A percentile compares a stretch with the other conserved stretches of the same genome.
Evolutionary conservation across 495 filamentous ascomycete genomes (phyloP).

Genomic region (Aspergillus biplanus): DNA sequence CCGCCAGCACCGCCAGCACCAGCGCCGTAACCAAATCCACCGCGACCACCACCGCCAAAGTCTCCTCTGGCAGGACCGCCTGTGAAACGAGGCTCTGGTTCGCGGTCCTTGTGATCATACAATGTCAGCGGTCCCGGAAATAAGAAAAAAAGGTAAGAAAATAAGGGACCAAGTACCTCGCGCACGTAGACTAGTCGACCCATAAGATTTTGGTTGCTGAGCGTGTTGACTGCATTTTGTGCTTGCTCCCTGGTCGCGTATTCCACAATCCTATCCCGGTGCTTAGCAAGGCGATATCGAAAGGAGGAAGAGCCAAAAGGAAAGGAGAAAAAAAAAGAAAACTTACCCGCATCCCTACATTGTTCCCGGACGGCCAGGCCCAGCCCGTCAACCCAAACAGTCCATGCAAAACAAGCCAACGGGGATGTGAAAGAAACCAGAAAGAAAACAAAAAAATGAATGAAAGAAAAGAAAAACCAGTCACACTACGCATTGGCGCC

Average conservation of each 20-base stretch:
- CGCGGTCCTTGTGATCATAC: slow-evolving; percentile 70
- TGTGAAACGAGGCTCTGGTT: slow-evolving; percentile 93
- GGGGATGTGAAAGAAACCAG: slow-evolving; percentile 36
- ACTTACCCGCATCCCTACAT: slow-evolving; percentile 99
- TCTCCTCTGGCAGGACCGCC: slow-evolving; percentile 72
- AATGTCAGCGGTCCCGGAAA: neutral
- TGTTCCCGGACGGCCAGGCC: slow-evolving; percentile 80
- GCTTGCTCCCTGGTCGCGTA: slow-evolving; percentile 99
- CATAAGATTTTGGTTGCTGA: slow-evolving; percentile 99
- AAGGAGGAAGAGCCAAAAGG: neutral
- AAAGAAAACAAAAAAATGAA: slow-evolving; percentile 65
- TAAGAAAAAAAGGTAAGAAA: neutral
- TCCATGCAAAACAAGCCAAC: slow-evolving; percentile 66
- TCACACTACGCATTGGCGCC: slow-evolving; percentile 91
- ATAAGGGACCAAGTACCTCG: slow-evolving; percentile 65
- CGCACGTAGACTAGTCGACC: slow-evolving; percentile 97
- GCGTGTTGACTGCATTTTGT: slow-evolving; percentile 93
- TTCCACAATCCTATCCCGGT: slow-evolving; percentile 88
- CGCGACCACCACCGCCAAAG: slow-evolving; percentile 57
- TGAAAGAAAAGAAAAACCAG: slow-evolving; percentile 61
- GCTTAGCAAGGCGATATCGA: slow-evolving; percentile 25
- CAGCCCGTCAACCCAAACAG: slow-evolving; percentile 99
- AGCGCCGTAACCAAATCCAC: slow-evolving; percentile 46
- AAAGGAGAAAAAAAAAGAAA: slow-evolving; percentile 2
- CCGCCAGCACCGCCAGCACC: slow-evolving; percentile 57